Conservation (phyloP, 257 asterid species). For the Solanum chiquidenum region DNA sequence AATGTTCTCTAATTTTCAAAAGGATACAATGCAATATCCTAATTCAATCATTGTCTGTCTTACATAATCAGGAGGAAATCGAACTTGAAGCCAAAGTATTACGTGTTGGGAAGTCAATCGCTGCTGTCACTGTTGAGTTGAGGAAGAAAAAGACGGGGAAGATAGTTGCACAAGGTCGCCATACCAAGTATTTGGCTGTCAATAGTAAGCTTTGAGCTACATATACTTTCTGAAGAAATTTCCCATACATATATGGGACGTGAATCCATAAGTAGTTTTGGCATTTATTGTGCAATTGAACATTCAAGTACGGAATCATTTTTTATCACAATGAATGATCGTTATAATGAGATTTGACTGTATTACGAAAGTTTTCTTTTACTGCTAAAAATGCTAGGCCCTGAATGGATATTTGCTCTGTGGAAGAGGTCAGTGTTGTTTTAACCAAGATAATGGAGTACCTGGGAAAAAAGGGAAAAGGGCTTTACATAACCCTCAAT, state of each 20-base stretch:
- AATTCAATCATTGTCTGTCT: not conserved
- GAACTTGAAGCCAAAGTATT: conserved; percentile 55
- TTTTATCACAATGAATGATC: not conserved
- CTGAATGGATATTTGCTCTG: not conserved
- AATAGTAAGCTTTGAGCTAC: conserved; percentile 37
- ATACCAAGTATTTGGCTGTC: conserved; percentile 43
- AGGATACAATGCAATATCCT: not conserved
- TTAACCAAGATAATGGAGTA: too few species aligned
- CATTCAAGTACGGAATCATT: not conserved
- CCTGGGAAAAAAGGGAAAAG: not conserved
- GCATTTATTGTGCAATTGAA: not conserved
- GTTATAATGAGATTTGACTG: not conserved
- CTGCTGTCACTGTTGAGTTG: conserved; percentile 53
- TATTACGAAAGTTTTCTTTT: not conserved
- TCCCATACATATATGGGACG: not conserved
- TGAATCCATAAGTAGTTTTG: not conserved
- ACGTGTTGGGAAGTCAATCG: conserved; percentile 51
- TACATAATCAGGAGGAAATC: conserved; percentile 44
- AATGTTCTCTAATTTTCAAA: not conserved
- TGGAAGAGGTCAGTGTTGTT: not conserved
- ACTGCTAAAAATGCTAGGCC: not conserved
- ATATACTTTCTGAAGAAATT: not conserved
- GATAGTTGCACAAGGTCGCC: conserved; percentile 58
- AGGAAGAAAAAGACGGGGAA: conserved; percentile 47
- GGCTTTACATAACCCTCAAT: not conserved